A percentile compares a stretch with the other conserved stretches of the same genome.
Conservation (phyloP, 2,329 filamentous ascomycete species). For the Alternaria sp. region DNA sequence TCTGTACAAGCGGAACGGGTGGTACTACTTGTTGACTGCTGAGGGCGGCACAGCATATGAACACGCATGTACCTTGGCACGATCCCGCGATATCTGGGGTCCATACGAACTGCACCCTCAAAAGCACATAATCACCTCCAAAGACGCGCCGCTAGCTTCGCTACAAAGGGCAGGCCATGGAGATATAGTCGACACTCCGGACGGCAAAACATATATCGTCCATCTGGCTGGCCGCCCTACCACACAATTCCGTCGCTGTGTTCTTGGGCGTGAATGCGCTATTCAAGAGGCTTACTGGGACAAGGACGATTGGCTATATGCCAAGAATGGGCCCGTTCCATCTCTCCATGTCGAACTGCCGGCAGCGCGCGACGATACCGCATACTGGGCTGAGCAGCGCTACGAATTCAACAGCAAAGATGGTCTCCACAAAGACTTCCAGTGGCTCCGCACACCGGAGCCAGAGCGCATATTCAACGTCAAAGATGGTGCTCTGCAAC, state of each 20-base stretch:
- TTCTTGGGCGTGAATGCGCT: constrained; percentile 44
- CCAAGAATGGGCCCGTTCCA: constrained; percentile 60
- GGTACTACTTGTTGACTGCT: constrained; percentile 46
- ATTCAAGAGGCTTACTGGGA: constrained; percentile 67
- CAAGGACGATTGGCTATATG: constrained; percentile 68
- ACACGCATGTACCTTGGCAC: constrained; percentile 49
- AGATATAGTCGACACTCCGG: constrained; percentile 44
- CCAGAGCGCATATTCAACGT: constrained; percentile 56
- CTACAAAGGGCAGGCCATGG: constrained; percentile 47
- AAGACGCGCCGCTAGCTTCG: constrained; percentile 40
- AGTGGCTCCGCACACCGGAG: constrained; percentile 62
- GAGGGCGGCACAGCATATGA: constrained; percentile 51
- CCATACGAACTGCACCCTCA: constrained; percentile 50
- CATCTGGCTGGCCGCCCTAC: constrained; percentile 45
- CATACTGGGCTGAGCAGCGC: constrained; percentile 52
- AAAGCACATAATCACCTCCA: constrained; percentile 53
- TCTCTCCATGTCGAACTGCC: constrained; percentile 51
- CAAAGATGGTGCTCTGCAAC: constrained; percentile 54
- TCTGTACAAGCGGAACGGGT: constrained; percentile 45
- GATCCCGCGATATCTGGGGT: constrained; percentile 49
- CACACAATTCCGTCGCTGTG: constrained; percentile 41
- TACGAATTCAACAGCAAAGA: constrained; percentile 56
- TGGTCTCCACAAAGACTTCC: constrained; percentile 60
- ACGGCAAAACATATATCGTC: constrained; percentile 44
- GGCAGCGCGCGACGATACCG: constrained; percentile 33